Evolutionary conservation across 2,329 filamentous ascomycete genomes (phyloP).

Genomic region (Curvularia verruculosa): DNA sequence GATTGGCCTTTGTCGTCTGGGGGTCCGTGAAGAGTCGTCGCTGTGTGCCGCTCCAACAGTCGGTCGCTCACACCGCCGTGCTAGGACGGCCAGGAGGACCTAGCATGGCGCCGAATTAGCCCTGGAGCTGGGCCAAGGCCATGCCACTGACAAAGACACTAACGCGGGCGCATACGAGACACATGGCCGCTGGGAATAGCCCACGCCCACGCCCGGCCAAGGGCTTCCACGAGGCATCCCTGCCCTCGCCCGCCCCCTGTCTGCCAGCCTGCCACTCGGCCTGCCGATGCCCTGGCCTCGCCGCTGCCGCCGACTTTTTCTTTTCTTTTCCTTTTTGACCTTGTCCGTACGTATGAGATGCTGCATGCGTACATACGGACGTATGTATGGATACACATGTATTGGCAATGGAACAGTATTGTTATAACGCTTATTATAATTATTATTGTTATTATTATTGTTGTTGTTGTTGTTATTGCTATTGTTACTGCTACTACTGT

Average conservation of each 20-base stretch:
- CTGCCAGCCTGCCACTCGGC: conserved; percentile 20
- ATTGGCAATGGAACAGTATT: no score
- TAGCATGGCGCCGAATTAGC: conserved; percentile 38
- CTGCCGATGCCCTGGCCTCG: conserved; percentile 19
- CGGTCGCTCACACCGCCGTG: conserved; percentile 35
- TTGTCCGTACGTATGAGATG: no score
- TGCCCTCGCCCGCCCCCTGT: conserved; percentile 26
- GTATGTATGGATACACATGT: no score
- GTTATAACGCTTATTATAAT: no score
- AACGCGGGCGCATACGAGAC: conserved; percentile 31
- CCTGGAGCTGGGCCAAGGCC: conserved; percentile 28
- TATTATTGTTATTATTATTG: no score
- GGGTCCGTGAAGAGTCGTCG: conserved; percentile 32
- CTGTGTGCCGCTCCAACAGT: conserved; percentile 32
- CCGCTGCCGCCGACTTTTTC: conserved; percentile 14
- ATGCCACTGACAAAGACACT: conserved; percentile 42
- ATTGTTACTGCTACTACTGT: no score
- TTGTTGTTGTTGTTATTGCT: no score
- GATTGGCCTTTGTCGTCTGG: conserved; percentile 32
- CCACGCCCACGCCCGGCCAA: conserved; percentile 24
- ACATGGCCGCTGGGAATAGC: conserved; percentile 39
- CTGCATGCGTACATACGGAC: no score
- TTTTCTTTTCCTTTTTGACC: no score
- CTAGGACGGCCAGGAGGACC: conserved; percentile 34
- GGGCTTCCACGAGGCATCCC: conserved; percentile 46